A percentile compares a stretch with the other conserved stretches of the same genome.
Conservation (phyloP, 1,284 basidiomycete genomes). For the Takashimella tepidaria region DNA sequence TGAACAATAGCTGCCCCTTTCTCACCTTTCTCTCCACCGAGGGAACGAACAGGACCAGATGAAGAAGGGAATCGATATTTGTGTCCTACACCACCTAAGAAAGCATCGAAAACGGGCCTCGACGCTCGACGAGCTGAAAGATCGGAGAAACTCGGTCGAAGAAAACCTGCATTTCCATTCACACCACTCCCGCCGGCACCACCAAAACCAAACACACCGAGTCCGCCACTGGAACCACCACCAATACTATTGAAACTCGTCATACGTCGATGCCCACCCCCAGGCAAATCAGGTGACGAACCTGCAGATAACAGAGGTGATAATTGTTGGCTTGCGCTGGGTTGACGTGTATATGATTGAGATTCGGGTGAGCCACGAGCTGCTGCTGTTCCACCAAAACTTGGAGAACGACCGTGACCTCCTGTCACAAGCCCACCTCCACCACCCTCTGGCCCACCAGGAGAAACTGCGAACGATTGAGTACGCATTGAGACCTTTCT, state of each 20-base stretch:
- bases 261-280: constrained; percentile 12
- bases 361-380: background rate
- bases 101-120: constrained; percentile 27
- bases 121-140: constrained; percentile 31
- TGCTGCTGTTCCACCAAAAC: background rate
- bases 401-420: background rate
- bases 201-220: too few species aligned
- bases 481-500: constrained; percentile 11
- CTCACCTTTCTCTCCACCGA: constrained; percentile 14
- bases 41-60: constrained; percentile 12
- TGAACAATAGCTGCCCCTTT: constrained; percentile 32
- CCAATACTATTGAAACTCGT: constrained; percentile 4
- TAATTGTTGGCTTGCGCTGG: background rate
- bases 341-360: background rate
- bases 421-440: background rate
- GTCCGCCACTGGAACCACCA: too few species aligned
- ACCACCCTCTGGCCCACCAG: background rate
- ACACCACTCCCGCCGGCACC: background rate
- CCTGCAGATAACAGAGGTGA: background rate
- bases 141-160: constrained; percentile 32
- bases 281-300: background rate
- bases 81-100: constrained; percentile 11
- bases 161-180: background rate
- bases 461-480: constrained; percentile 12
- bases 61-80: constrained; percentile 36